Evolutionary conservation across 306 rosid species (phyloP).

Genomic region (Calophaca sinica): DNA sequence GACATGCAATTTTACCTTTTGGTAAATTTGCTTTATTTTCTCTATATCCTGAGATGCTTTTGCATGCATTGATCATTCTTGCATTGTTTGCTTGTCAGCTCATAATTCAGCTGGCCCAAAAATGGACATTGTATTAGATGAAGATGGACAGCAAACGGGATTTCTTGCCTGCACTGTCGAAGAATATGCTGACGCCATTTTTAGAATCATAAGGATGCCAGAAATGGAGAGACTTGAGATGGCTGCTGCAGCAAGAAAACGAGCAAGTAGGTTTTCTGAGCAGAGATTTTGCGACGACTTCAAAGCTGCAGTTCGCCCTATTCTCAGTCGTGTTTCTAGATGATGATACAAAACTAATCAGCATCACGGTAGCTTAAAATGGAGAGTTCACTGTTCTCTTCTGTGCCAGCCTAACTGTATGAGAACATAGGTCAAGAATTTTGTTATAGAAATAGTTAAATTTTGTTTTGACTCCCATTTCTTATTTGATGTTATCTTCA

Average conservation of each 20-base stretch:
- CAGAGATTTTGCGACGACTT: constrained; percentile 83
- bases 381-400: constrained; percentile 25
- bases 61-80: constrained; percentile 31
- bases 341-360: constrained; percentile 25
- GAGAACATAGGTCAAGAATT: background rate
- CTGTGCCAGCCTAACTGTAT: constrained; percentile 1
- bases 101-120: constrained; percentile 98
- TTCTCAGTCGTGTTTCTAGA: constrained; percentile 50
- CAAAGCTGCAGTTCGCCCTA: constrained; percentile 71
- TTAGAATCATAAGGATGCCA: constrained; percentile 66
- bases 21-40: background rate
- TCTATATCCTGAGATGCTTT: background rate
- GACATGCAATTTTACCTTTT: constrained; percentile 11
- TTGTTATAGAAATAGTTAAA: constrained; percentile 17
- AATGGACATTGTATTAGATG: constrained; percentile 91
- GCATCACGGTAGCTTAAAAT: background rate
- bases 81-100: constrained; percentile 59
- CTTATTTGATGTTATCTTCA: background rate
- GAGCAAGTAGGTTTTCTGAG: constrained; percentile 88
- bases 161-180: constrained; percentile 75
- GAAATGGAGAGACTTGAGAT: constrained; percentile 68
- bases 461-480: background rate
- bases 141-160: constrained; percentile 84
- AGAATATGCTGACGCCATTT: constrained; percentile 88
- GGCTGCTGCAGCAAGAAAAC: constrained; percentile 86